These are phyloP conservation scores for Cryptosporidium meleagridis DNA, from an alignment of 169 alveolate genomes.

Conservation along the genomic window DNA sequence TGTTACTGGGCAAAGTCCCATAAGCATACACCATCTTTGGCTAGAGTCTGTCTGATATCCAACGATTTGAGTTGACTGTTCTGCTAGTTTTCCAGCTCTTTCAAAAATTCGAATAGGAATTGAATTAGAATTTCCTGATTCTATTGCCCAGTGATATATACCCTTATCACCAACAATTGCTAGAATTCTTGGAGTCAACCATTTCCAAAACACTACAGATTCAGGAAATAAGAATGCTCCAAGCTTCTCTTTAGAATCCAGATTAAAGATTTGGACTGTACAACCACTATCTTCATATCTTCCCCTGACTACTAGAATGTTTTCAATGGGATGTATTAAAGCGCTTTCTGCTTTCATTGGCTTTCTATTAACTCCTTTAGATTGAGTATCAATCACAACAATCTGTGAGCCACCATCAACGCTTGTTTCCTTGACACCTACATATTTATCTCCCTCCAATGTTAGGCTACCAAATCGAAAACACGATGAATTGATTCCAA, in stretches of 20 bases:
- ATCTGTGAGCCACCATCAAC: constrained; percentile 87
- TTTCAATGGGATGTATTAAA: constrained; percentile 94
- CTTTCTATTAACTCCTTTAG: constrained; percentile 88
- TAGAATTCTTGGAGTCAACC: constrained; percentile 90
- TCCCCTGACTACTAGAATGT: constrained; percentile 95
- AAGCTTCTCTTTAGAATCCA: constrained; percentile 92
- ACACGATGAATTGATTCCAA: constrained; percentile 88
- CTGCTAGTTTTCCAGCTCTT: constrained; percentile 88
- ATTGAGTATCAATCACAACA: constrained; percentile 87
- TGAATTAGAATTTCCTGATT: constrained; percentile 82
- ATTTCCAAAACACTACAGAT: constrained; percentile 93
- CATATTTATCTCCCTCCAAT: constrained; percentile 92
- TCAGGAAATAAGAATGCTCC: constrained; percentile 92
- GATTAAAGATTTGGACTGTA: constrained; percentile 91
- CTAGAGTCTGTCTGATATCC: constrained; percentile 88
- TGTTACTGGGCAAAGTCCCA: constrained; percentile 89
- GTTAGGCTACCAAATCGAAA: constrained; percentile 89
- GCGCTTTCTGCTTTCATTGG: constrained; percentile 97
- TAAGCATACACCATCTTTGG: constrained; percentile 93
- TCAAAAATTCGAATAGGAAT: constrained; percentile 89
- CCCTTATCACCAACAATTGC: constrained; percentile 92
- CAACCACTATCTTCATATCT: constrained; percentile 78
- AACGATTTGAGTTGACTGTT: constrained; percentile 90
- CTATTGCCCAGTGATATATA: constrained; percentile 92
- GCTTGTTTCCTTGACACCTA: constrained; percentile 89